Conservation (phyloP, 2,329 filamentous ascomycete genomes). For the Penicillium sp. region DNA sequence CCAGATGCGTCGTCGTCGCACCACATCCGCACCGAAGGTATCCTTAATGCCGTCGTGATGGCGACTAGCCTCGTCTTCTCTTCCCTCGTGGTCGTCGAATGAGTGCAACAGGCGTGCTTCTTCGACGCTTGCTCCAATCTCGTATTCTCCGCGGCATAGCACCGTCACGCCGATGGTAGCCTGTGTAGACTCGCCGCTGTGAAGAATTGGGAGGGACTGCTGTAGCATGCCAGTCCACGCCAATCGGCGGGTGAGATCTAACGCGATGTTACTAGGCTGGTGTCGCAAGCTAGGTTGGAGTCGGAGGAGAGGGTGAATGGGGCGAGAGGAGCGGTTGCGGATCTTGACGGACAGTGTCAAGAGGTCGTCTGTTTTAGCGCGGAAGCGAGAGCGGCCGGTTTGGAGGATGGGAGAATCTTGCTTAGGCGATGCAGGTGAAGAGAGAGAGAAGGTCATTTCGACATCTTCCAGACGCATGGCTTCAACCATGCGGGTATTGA, state of each 20-base stretch:
- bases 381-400: slow-evolving; percentile 48
- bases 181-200: slow-evolving; percentile 58
- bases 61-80: slow-evolving; percentile 10
- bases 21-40: slow-evolving; percentile 40
- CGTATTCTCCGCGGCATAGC: slow-evolving; percentile 77
- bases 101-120: slow-evolving; percentile 61
- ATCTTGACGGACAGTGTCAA: slow-evolving; percentile 68
- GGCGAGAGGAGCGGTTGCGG: slow-evolving; percentile 67
- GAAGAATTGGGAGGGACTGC: slow-evolving; percentile 64
- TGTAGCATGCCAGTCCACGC: slow-evolving; percentile 84
- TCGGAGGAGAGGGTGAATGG: slow-evolving; percentile 70
- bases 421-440: slow-evolving; percentile 26
- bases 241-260: slow-evolving; percentile 79
- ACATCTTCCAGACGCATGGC: slow-evolving; percentile 78
- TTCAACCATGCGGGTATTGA: slow-evolving; percentile 78
- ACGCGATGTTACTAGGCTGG: slow-evolving; percentile 67
- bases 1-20: slow-evolving; percentile 45
- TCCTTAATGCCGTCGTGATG: slow-evolving; percentile 36
- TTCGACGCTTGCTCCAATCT: slow-evolving; percentile 76
- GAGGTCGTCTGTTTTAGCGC: slow-evolving; percentile 60
- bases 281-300: slow-evolving; percentile 74
- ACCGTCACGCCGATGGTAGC: slow-evolving; percentile 69
- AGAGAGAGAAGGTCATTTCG: slow-evolving; percentile 56
- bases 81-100: slow-evolving; percentile 13
- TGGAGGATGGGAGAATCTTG: slow-evolving; percentile 32